Base-by-base conservation (phyloP, 2,329 filamentous ascomycete genomes). In the Fusarium pseudoanthophilum region DNA sequence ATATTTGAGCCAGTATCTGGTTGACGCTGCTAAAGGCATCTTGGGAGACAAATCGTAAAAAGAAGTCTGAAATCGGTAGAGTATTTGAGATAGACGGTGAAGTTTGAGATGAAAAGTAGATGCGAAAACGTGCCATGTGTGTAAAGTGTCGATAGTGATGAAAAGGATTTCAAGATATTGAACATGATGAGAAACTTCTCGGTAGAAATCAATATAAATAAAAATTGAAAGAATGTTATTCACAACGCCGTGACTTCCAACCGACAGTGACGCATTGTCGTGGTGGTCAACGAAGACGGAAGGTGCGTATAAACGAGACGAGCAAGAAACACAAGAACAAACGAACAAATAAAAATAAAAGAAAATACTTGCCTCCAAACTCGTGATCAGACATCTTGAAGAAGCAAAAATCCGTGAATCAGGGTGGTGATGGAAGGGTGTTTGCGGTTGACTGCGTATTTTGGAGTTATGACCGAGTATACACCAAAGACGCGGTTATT, bases 311-410 rank as follows among this genome's bases (percentile, higher is more conserved):
- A 42, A 61, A n/a, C 26, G 26, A 7, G 42, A 46, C 28, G 45
- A 36, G 53, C 18, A 39, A 34, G 42, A 45, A 30, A 36, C 49
- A 49, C 46, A 53, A 43, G 24, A 46, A n/a, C 32, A 60, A 67
- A 65, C 36, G 58, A 64, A 59, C 16, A 57, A 60, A 56, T 53
- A 55, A 66, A 40, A 36, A 75, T 30, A 59, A 39, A 37, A 58
- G 34, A 52, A 66, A 52, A 53, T 36, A 84, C 89, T 83, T 79
- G 91, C 90, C 87, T 82, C 86, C 87, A 83, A 91, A 90, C 80
- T 92, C 90, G 81, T 91, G 88, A 78, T 92, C 90, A 64, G 90
- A 92, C 90, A 92, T 92, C 71, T 51, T 83, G 21, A 59, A 53
- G 56, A 26, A 58, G 30, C 21, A 55, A 21, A 60, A 62, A 32